phyloP scores from a whole-genome alignment of 306 rosid genomes.

The Casuarina equisetifolia region DNA sequence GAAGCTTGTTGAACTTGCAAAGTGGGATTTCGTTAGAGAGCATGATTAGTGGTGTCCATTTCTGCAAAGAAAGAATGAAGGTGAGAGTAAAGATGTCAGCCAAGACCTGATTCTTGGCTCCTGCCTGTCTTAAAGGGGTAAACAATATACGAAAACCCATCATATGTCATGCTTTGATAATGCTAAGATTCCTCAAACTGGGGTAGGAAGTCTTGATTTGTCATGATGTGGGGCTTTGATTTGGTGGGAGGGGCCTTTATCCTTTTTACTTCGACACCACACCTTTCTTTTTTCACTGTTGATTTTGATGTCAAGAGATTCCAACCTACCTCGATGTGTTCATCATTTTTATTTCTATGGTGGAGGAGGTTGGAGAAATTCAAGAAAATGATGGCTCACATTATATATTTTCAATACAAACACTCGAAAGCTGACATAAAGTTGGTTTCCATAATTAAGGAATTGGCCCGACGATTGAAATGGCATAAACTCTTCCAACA shows the following conservation, averaged over 20 bases:
- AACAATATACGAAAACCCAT: conserved; percentile 37
- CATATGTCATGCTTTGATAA: conserved; percentile 17
- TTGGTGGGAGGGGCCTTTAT: conserved; percentile 11
- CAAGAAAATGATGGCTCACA: conserved; percentile 53
- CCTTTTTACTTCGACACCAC: conserved; percentile 17
- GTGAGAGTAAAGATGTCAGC: conserved; percentile 16
- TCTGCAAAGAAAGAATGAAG: conserved; percentile 10
- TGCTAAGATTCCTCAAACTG: conserved; percentile 35
- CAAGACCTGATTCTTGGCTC: conserved; percentile 19
- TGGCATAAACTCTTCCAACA: conserved; percentile 30
- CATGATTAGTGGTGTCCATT: conserved; percentile 19
- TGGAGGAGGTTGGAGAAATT: conserved; percentile 36
- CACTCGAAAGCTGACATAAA: conserved; percentile 39
- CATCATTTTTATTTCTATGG: conserved; percentile 22
- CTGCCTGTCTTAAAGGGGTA: conserved; percentile 19
- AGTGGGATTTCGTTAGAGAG: conserved; percentile 23
- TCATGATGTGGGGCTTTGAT: conserved; percentile 33
- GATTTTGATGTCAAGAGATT: conserved; percentile 33
- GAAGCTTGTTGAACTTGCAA: conserved; percentile 22
- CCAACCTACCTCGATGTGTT: conserved; percentile 23
- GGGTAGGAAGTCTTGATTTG: conserved; percentile 34
- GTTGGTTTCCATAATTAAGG: conserved; percentile 36
- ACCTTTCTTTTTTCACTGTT: conserved; percentile 6
- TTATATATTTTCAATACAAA: conserved; percentile 30
- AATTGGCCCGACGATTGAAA: conserved; percentile 28